These are phyloP conservation scores for Ophidiomyces ophidiicola DNA, from an alignment of 2,329 filamentous ascomycete species.

Conservation along the genomic window DNA sequence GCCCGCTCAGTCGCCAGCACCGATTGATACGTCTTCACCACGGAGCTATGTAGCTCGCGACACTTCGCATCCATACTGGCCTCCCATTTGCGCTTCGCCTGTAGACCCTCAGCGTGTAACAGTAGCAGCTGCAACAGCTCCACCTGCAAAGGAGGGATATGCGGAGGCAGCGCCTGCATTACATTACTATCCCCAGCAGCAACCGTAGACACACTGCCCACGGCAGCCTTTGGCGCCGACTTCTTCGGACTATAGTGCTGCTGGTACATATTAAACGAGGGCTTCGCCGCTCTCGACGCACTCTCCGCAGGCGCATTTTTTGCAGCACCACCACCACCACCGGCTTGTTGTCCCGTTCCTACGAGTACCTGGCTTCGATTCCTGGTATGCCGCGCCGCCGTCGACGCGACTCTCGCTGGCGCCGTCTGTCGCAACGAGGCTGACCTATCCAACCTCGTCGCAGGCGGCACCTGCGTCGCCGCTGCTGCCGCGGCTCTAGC, in stretches of 20 bases:
- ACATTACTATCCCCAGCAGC: constrained; percentile 15
- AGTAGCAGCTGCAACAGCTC: constrained; percentile 35
- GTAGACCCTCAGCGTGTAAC: constrained; percentile 25
- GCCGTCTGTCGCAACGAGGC: constrained; percentile 29
- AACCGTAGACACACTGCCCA: constrained; percentile 12
- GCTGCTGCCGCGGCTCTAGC: not conserved
- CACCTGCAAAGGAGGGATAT: constrained; percentile 29
- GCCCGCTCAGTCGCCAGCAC: constrained; percentile 25
- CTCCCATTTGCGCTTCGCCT: constrained; percentile 24
- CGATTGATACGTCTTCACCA: constrained; percentile 26
- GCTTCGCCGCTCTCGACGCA: constrained; percentile 18
- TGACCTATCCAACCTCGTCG: constrained; percentile 26
- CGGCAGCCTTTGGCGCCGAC: constrained; percentile 19
- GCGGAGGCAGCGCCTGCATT: constrained; percentile 24
- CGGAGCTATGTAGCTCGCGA: constrained; percentile 25
- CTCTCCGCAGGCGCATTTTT: constrained; percentile 11
- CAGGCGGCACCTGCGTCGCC: constrained; percentile 24
- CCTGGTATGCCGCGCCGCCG: constrained; percentile 22
- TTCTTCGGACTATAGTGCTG: constrained; percentile 32
- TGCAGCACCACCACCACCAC: constrained; percentile 12
- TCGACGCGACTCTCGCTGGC: constrained; percentile 15
- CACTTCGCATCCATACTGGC: constrained; percentile 21
- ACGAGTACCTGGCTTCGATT: constrained; percentile 27
- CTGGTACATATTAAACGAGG: constrained; percentile 28
- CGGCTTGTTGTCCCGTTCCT: constrained; percentile 9